Evolutionary conservation across 352 stramenopile species (phyloP).

Genomic region (Globisporangium parvum): DNA sequence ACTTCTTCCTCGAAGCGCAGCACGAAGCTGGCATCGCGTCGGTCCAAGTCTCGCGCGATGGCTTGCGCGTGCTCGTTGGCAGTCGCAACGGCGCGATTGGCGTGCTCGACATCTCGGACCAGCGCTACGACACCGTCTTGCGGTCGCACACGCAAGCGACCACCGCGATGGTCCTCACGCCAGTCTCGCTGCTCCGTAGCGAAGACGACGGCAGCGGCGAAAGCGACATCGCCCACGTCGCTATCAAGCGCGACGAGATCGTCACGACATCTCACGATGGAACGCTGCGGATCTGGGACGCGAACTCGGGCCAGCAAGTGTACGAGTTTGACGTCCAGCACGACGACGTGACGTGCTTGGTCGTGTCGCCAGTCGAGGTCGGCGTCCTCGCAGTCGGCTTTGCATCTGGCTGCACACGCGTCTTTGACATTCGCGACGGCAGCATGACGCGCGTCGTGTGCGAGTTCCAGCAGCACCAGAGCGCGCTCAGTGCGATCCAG

Average conservation of each 20-base stretch:
- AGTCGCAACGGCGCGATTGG: constrained; percentile 74
- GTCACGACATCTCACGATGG: constrained; percentile 67
- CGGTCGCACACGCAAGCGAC: constrained; percentile 64
- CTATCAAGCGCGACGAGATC: constrained; percentile 24
- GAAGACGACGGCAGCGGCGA: background rate
- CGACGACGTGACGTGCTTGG: constrained; percentile 55
- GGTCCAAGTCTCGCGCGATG: constrained; percentile 71
- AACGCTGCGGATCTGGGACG: constrained; percentile 84
- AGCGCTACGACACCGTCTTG: constrained; percentile 77
- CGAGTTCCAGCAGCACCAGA: constrained; percentile 87
- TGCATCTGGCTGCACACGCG: constrained; percentile 66
- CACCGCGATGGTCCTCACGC: constrained; percentile 26
- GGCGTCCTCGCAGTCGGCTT: constrained; percentile 74
- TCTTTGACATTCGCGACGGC: constrained; percentile 65
- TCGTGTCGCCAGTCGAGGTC: constrained; percentile 27
- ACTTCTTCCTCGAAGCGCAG: constrained; percentile 89
- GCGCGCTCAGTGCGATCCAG: constrained; percentile 43
- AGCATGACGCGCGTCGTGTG: constrained; percentile 29
- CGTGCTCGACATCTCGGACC: constrained; percentile 76
- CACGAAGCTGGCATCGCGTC: constrained; percentile 66
- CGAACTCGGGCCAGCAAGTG: constrained; percentile 45
- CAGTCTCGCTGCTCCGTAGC: background rate
- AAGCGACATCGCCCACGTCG: background rate
- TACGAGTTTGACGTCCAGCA: constrained; percentile 83
- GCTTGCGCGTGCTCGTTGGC: constrained; percentile 73